Base-by-base conservation (phyloP, 2,329 filamentous ascomycete species). In the Ilyonectria mors-panacis region DNA sequence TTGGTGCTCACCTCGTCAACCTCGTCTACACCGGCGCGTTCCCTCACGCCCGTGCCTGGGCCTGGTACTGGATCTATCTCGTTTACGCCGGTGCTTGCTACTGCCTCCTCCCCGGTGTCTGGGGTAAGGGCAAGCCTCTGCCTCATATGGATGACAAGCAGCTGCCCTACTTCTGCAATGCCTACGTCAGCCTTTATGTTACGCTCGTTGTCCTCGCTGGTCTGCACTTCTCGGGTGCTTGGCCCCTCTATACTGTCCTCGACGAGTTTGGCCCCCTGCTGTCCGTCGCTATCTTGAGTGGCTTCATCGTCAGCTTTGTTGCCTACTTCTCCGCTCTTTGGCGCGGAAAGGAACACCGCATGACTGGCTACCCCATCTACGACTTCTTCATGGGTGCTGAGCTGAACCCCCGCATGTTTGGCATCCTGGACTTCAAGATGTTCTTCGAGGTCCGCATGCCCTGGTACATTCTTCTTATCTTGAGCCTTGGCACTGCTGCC, bases 311-410 rank as follows among this genome's bases (percentile, higher is more conserved):
- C 74, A 91, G 92, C 69, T 87, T 95, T 74, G 83, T 94, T 59
- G 95, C 95, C 62, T 99, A 98, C 83, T 86, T 94, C 79, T 97
- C 94, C 17, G 94, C 95, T 35, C 81, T 95, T 64, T 85, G 85
- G 69, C 92, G 96, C 66, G 95, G 95, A 63, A 91, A 91, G 56
- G 88, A 96, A 78, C 94, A 98, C 81, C 93, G 95, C 70, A 98
- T 98, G 94, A 97, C 94, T 7, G 94, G 94, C 23, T 89, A 92
- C 76, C 89, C 88, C 39, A 87, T 97, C 78, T 97, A 97, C 78
- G 94, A 97, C 82, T 97, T 97, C 84, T 97, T 97, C 86, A 95
- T 97, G 89, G 94, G 94, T 45, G 93, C 94, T 5, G 94, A 97
- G 83, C 86, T 97, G 64, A 97, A 97, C 84, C 94, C 94, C 1